phyloP scores from a whole-genome alignment of 148 eudicot genomes.

The Nepenthes mirabilis region DNA sequence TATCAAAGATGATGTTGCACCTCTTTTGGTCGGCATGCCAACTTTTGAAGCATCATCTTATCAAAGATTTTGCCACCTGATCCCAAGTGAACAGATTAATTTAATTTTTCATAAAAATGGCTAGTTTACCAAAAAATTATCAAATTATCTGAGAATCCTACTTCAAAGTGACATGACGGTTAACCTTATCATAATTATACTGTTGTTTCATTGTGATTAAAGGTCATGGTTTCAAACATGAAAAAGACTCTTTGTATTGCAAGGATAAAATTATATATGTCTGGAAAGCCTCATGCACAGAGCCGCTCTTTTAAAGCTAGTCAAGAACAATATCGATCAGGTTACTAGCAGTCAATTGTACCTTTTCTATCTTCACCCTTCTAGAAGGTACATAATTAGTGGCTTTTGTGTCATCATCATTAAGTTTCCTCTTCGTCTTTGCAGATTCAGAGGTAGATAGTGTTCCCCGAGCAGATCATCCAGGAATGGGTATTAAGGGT shows the following conservation, averaged over 20 bases:
- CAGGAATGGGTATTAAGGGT: slow-evolving; percentile 38
- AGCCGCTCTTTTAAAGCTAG: no score
- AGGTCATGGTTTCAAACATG: no score
- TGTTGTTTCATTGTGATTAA: no score
- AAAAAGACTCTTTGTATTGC: no score
- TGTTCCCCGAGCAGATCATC: slow-evolving; percentile 43
- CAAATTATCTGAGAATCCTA: no score
- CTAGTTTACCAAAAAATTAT: no score
- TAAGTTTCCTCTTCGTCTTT: slow-evolving; percentile 71
- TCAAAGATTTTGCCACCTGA: slow-evolving; percentile 50
- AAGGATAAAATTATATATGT: no score
- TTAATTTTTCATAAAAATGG: no score
- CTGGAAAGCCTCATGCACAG: no score
- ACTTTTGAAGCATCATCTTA: slow-evolving; percentile 41
- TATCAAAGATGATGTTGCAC: slow-evolving; percentile 27
- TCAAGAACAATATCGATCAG: not conserved
- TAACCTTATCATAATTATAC: no score
- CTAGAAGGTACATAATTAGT: slow-evolving; percentile 33
- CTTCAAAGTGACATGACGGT: no score
- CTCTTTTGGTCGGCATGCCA: slow-evolving; percentile 25
- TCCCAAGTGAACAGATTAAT: not conserved
- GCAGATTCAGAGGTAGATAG: slow-evolving; percentile 55
- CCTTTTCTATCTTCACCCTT: slow-evolving; percentile 82
- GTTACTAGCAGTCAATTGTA: slow-evolving; percentile 11
- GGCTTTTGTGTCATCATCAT: slow-evolving; percentile 53